phyloP scores from a whole-genome alignment of 805 yeast genomes.

The Lachancea cidri region DNA sequence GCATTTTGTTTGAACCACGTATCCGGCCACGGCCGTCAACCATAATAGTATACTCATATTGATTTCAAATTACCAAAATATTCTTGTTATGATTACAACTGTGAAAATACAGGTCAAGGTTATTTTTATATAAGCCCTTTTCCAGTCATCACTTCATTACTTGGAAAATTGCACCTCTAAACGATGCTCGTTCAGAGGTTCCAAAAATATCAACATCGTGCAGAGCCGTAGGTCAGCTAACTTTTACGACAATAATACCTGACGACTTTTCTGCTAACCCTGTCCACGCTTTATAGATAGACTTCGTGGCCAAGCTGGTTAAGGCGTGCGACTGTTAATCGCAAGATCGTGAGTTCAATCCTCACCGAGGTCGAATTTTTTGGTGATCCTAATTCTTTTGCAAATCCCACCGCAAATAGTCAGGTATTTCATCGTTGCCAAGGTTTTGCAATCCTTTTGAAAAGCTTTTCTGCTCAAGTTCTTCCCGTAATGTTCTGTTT shows the following conservation, averaged over 20 bases:
- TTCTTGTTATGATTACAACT: background rate
- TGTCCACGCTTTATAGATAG: conserved; percentile 12
- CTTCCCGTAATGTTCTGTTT: conserved; percentile 40
- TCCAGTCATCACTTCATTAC: background rate
- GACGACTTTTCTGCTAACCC: background rate
- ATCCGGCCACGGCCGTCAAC: conserved; percentile 24
- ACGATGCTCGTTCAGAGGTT: background rate
- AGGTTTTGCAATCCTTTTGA: background rate
- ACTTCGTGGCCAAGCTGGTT: conserved; percentile 56
- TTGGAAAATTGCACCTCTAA: background rate
- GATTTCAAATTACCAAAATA: background rate
- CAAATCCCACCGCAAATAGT: background rate
- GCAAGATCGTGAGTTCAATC: conserved; percentile 60
- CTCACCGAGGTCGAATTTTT: conserved; percentile 53
- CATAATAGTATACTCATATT: conserved; percentile 12
- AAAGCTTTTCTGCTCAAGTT: conserved; percentile 26
- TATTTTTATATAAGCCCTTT: too few relatives aligned
- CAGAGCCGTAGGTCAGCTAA: too few relatives aligned
- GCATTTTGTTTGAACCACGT: conserved; percentile 27
- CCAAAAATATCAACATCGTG: background rate
- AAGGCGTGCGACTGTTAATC: conserved; percentile 63
- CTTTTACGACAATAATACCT: too few relatives aligned
- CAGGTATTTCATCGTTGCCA: conserved; percentile 1
- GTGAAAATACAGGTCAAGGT: background rate
- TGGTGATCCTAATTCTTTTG: background rate